Conservation (phyloP, 345 rosid species). For the Populus ilicifolia region DNA sequence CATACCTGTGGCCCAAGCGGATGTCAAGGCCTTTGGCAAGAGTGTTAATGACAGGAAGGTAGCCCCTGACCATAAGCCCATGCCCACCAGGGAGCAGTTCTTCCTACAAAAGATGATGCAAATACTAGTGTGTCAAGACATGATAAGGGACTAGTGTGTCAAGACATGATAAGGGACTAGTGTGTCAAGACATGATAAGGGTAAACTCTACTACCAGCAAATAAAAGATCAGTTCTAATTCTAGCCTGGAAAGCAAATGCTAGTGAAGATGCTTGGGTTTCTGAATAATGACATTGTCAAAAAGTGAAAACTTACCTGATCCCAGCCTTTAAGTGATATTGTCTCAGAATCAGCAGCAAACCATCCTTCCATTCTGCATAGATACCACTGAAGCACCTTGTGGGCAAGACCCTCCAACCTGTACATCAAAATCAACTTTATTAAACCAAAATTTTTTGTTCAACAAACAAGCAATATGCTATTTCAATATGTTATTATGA, state of each 20-base stretch:
- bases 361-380: conserved; percentile 99
- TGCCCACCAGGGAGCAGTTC: conserved; percentile 93
- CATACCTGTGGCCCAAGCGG: conserved; percentile 73
- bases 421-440: conserved; percentile 17
- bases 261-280: background rate
- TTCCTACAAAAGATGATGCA: conserved; percentile 47
- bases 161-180: background rate
- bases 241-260: background rate
- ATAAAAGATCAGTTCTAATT: background rate
- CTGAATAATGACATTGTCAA: background rate
- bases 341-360: conserved; percentile 98
- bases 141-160: too few species aligned
- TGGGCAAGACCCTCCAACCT: conserved; percentile 75
- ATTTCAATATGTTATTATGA: background rate
- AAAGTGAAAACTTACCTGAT: conserved; percentile 44
- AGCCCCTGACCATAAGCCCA: conserved; percentile 97
- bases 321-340: conserved; percentile 86
- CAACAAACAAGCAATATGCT: background rate
- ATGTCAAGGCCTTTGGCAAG: conserved; percentile 92
- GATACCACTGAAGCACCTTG: conserved; percentile 92
- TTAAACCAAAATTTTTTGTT: background rate
- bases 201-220: background rate
- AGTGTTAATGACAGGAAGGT: conserved; percentile 88
- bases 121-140: background rate
- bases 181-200: background rate